Conservation (phyloP, 768 basidiomycete species). For the Mycena rebaudengoi region DNA sequence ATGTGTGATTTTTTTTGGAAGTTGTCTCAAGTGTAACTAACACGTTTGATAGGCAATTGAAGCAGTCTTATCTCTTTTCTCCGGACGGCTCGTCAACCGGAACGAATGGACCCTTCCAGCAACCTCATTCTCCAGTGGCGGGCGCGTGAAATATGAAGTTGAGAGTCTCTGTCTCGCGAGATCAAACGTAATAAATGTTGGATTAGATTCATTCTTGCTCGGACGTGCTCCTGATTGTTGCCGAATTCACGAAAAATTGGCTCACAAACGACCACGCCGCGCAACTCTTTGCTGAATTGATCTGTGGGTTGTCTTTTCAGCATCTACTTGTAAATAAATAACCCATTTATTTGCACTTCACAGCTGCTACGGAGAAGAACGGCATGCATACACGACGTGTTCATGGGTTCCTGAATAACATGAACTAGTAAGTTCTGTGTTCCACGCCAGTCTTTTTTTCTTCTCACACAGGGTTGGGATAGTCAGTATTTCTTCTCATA, state of each 20-base stretch:
- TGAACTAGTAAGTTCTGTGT: not conserved
- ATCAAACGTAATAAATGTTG: not conserved
- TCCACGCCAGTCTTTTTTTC: not conserved
- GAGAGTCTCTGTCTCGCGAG: not conserved
- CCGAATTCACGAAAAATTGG: not conserved
- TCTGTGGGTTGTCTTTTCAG: not conserved
- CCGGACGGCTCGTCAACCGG: not conserved
- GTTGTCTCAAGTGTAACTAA: not conserved
- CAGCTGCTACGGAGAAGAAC: not conserved
- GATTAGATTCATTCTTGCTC: not conserved
- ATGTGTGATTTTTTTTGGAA: not conserved
- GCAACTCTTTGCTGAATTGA: not conserved
- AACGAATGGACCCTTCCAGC: not conserved
- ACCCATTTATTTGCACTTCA: not conserved
- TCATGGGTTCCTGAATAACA: not conserved
- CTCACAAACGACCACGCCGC: not conserved
- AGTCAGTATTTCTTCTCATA: not conserved
- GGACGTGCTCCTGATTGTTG: not conserved
- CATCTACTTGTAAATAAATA: not conserved
- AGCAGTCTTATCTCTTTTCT: not conserved
- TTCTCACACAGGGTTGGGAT: not conserved
- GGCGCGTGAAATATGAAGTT: not conserved
- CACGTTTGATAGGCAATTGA: not conserved
- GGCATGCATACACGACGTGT: not conserved
- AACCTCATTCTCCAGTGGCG: not conserved